phyloP scores from a whole-genome alignment of 805 yeast genomes.

The Suhomyces faveliae region DNA sequence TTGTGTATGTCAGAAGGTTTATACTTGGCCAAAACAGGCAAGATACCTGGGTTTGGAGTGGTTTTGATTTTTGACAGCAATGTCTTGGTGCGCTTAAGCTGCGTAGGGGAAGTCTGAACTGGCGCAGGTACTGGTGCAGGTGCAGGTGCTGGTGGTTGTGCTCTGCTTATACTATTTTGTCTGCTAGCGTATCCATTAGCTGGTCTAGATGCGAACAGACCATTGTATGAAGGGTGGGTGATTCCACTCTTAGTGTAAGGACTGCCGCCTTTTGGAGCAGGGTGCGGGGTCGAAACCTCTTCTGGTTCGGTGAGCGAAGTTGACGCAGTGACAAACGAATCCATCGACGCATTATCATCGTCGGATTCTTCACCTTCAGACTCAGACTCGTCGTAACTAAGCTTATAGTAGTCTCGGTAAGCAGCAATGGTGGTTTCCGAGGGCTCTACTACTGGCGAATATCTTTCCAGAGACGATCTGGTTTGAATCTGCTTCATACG shows the following conservation, averaged over 20 bases:
- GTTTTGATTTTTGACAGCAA: constrained; percentile 2
- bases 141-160: background rate
- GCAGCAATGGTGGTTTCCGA: constrained; percentile 19
- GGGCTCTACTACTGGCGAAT: constrained; percentile 22
- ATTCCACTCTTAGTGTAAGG: constrained; percentile 6
- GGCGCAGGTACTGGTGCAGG: background rate
- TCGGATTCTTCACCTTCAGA: constrained; percentile 14
- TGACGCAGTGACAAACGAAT: constrained; percentile 33
- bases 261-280: constrained; percentile 5
- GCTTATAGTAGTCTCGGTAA: constrained; percentile 21
- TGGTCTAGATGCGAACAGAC: background rate
- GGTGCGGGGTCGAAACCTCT: constrained; percentile 4
- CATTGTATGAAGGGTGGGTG: constrained; percentile 4
- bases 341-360: constrained; percentile 23
- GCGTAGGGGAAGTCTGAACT: background rate
- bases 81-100: background rate
- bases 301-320: constrained; percentile 24
- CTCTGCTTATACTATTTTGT: background rate
- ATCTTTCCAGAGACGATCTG: constrained; percentile 24
- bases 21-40: constrained; percentile 49
- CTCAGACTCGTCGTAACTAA: constrained; percentile 9
- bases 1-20: constrained; percentile 49
- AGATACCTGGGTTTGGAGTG: constrained; percentile 38
- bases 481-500: constrained; percentile 30
- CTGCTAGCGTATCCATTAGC: constrained; percentile 1